These are phyloP conservation scores for Talaromyces sp. DNA, from an alignment of 2,329 filamentous ascomycete species.

Conservation along the genomic window DNA sequence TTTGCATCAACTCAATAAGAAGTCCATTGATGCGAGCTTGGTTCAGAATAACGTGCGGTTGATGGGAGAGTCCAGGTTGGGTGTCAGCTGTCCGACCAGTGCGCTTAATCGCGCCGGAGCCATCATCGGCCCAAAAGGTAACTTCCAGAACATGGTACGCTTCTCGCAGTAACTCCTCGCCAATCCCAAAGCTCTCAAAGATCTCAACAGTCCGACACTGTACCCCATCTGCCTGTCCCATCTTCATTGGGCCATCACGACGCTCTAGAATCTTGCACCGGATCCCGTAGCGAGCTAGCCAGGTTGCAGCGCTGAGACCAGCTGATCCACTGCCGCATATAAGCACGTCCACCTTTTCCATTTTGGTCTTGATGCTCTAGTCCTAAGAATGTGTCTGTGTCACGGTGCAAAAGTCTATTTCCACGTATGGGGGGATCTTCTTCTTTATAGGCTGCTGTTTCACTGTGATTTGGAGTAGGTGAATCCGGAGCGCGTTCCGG, in stretches of 20 bases:
- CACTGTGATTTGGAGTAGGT: neutral
- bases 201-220: slow-evolving; percentile 65
- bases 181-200: slow-evolving; percentile 62
- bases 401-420: neutral
- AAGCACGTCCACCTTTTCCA: slow-evolving; percentile 54
- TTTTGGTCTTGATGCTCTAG: neutral
- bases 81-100: slow-evolving; percentile 58
- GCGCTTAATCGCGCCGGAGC: slow-evolving; percentile 47
- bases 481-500: neutral
- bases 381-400: neutral
- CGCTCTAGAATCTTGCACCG: slow-evolving; percentile 61
- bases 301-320: slow-evolving; percentile 63
- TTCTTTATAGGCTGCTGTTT: neutral
- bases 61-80: slow-evolving; percentile 55
- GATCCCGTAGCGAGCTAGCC: slow-evolving; percentile 62
- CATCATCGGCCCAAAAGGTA: slow-evolving; percentile 56
- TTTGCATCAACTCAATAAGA: slow-evolving; percentile 56
- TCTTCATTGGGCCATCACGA: slow-evolving; percentile 56
- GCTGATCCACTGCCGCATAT: slow-evolving; percentile 66
- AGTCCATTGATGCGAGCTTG: slow-evolving; percentile 59
- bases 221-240: slow-evolving; percentile 67
- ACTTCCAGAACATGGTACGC: slow-evolving; percentile 62
- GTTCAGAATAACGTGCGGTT: slow-evolving; percentile 61
- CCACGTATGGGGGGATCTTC: neutral
- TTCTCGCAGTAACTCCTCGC: slow-evolving; percentile 58